Evolutionary conservation across 176 grass and related monocot species (phyloP).

Genomic region (Thalia dealbata): DNA sequence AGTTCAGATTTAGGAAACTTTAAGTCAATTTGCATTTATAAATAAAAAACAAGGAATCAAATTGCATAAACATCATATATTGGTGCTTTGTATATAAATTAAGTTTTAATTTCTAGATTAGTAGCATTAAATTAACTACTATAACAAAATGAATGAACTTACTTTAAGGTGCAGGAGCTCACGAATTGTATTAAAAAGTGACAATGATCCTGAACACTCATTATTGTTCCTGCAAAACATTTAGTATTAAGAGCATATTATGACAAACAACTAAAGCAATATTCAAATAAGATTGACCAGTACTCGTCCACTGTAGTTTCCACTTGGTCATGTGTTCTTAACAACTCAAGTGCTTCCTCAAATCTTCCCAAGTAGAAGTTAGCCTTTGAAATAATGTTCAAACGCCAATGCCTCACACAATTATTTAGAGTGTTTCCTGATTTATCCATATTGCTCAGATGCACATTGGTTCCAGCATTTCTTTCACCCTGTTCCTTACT

Average conservation of each 20-base stretch:
- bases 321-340: slow-evolving; percentile 64
- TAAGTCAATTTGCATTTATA: background rate
- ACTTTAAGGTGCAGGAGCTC: slow-evolving; percentile 69
- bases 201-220: slow-evolving; percentile 39
- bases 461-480: slow-evolving; percentile 32
- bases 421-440: slow-evolving; percentile 10
- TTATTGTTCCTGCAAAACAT: background rate
- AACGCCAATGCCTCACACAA: slow-evolving; percentile 43
- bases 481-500: slow-evolving; percentile 39
- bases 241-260: slow-evolving; percentile 1
- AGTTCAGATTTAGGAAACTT: background rate
- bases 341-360: slow-evolving; percentile 67
- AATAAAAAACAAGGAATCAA: background rate
- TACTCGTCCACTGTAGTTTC: slow-evolving; percentile 37
- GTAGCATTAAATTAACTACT: background rate
- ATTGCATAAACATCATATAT: background rate
- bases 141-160: slow-evolving; percentile 18
- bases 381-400: slow-evolving; percentile 52
- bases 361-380: slow-evolving; percentile 89
- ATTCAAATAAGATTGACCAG: background rate
- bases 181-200: slow-evolving; percentile 29
- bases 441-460: slow-evolving; percentile 11
- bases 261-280: background rate
- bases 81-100: background rate
- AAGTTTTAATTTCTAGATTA: background rate